These are phyloP conservation scores for Oemleria cerasiformis DNA, from an alignment of 306 rosid species.

Conservation along the genomic window DNA sequence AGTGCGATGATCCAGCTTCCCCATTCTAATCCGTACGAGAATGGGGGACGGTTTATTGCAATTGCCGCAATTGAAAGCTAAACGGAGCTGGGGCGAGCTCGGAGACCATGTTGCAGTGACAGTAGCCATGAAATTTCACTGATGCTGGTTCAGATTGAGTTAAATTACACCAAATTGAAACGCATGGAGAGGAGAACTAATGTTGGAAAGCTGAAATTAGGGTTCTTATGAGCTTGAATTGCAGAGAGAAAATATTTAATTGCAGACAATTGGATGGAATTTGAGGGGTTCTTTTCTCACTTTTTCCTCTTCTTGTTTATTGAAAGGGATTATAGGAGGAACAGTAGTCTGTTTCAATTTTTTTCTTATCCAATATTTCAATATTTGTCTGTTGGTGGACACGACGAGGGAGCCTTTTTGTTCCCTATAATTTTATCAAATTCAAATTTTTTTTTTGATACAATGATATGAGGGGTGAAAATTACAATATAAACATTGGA, in stretches of 20 bases:
- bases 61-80: conserved; percentile 48
- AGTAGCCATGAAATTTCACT: conserved; percentile 48
- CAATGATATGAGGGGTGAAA: too few relatives aligned
- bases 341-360: not conserved
- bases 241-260: not conserved
- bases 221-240: not conserved
- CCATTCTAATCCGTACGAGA: conserved; percentile 32
- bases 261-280: not conserved
- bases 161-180: conserved; percentile 1
- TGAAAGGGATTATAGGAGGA: not conserved
- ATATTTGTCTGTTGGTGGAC: not conserved
- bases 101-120: conserved; percentile 60
- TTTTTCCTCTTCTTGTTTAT: not conserved
- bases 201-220: not conserved
- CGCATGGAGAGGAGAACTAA: not conserved
- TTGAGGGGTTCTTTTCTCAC: conserved; percentile 19
- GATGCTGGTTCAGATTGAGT: conserved; percentile 9
- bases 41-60: conserved; percentile 36
- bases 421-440: not conserved
- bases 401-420: not conserved
- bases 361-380: conserved; percentile 1
- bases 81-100: conserved; percentile 88
- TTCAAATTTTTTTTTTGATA: too few relatives aligned
- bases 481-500: too few relatives aligned
- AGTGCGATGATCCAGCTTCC: conserved; percentile 38